Base-by-base conservation (phyloP, 2,329 filamentous ascomycete genomes). In the Chaetomiaceae sp. region DNA sequence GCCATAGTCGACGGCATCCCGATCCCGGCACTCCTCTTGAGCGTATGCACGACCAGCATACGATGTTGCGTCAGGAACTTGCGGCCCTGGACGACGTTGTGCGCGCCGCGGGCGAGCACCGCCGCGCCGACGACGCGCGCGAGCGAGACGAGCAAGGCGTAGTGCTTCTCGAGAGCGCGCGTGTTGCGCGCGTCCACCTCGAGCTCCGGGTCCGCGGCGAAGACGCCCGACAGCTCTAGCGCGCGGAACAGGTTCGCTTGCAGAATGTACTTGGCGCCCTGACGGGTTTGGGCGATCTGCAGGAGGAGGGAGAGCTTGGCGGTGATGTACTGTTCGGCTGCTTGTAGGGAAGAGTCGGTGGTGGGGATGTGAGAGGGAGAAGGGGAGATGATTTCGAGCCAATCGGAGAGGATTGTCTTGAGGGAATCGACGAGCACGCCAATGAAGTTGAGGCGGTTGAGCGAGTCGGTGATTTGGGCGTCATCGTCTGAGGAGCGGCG, bases 391-490 rank as follows among this genome's bases (percentile, higher is more conserved):
- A 79, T 74, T 51, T 80, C 76, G 49, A 79, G 76, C 70, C 89
- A 81, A 62, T 96, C 91, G 10, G 80, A 71, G 56, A 91, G 81
- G 47, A 96, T 81, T 60, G 81, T 79, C 61, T 88, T 85, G 52
- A 99, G 80, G 47, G 89, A 89, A 70, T 97, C 92, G 48, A 99
- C 85, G 27, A 97, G 80, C 25, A 97, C 85, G 46, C 87, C 87
- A 46, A 96, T 81, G 67, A 96, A 96, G 71, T 99, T 99, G 42
- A 95, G 81, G 52, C 87, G 83, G 63, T 87, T 86, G 51, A 99
- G 80, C 27, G 83, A 78, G 58, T 94, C 89, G 14, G 96, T 81
- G 21, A 97, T 79, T 27, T 87, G 87, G 41, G 83, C 78, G 63
- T 92, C 87, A 36, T 87, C 89, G 45, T 84, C 86, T 32, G 82